Evolutionary conservation across 2,329 filamentous ascomycete genomes (phyloP).

Genomic region (Beauveria asiatica): DNA sequence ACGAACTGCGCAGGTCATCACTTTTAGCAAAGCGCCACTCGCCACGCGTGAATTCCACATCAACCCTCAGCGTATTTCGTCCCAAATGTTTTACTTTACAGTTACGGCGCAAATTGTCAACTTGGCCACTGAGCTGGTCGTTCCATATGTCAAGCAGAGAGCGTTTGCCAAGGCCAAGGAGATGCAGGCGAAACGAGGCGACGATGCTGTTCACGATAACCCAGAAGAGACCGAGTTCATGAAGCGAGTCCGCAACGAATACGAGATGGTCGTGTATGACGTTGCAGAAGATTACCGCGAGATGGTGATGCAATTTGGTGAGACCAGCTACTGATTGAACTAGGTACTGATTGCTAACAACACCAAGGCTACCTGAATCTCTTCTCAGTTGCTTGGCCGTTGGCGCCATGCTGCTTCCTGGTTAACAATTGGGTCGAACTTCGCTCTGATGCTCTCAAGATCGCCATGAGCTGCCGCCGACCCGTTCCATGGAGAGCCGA

Average conservation of each 20-base stretch:
- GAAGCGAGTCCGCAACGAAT: slow-evolving; percentile 71
- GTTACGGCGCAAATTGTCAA: slow-evolving; percentile 90
- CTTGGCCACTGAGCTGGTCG: slow-evolving; percentile 72
- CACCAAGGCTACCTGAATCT: slow-evolving; percentile 70
- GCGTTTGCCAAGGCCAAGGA: slow-evolving; percentile 72
- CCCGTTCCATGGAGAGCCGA: slow-evolving; percentile 86
- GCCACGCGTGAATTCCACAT: slow-evolving; percentile 63
- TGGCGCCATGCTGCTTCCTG: slow-evolving; percentile 83
- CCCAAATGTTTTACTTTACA: slow-evolving; percentile 93
- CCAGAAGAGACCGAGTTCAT: slow-evolving; percentile 77
- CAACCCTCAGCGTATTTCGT: slow-evolving; percentile 72
- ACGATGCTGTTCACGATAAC: slow-evolving; percentile 48
- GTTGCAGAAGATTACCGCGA: slow-evolving; percentile 86
- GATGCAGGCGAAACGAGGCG: slow-evolving; percentile 51
- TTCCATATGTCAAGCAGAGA: slow-evolving; percentile 77
- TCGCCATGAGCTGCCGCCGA: slow-evolving; percentile 79
- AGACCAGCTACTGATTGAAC: slow-evolving; percentile 12
- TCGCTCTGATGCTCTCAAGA: slow-evolving; percentile 88
- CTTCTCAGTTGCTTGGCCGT: slow-evolving; percentile 89
- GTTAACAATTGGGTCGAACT: slow-evolving; percentile 96
- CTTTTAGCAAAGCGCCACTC: slow-evolving; percentile 64
- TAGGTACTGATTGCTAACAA: slow-evolving; percentile 11
- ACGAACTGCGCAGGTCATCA: slow-evolving; percentile 64
- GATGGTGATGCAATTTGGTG: slow-evolving; percentile 76
- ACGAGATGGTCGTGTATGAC: slow-evolving; percentile 75